Conservation (phyloP, 352 stramenopile species). For the Globisporangium orthogonon region DNA sequence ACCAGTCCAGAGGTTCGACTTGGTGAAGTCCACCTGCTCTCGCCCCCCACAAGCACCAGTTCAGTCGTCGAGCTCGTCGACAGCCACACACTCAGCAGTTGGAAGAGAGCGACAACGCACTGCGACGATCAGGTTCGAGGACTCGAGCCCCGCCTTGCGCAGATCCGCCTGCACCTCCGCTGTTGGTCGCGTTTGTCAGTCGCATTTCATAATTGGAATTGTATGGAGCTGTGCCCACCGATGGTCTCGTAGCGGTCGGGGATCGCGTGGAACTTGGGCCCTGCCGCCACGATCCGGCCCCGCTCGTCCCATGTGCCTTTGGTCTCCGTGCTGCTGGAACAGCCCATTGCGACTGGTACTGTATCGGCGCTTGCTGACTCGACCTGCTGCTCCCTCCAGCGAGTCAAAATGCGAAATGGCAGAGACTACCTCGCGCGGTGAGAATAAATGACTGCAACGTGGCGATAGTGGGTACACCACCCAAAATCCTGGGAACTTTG, state of each 20-base stretch:
- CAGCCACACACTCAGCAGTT: not conserved
- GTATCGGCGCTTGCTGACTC: too few relatives aligned
- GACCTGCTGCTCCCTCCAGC: too few relatives aligned
- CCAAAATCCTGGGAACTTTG: too few relatives aligned
- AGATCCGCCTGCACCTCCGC: slow-evolving; percentile 22
- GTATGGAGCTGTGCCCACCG: slow-evolving; percentile 8
- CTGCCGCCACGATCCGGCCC: not conserved
- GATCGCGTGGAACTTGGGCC: slow-evolving; percentile 22
- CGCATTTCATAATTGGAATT: not conserved
- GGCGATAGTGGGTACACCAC: too few relatives aligned
- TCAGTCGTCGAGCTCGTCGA: not conserved
- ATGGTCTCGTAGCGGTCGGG: slow-evolving; percentile 39
- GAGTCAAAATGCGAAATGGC: too few relatives aligned
- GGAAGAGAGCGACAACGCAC: slow-evolving; percentile 11
- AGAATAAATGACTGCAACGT: too few relatives aligned
- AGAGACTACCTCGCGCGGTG: too few relatives aligned
- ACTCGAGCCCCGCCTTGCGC: slow-evolving; percentile 36
- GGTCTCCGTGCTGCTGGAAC: slow-evolving; percentile 1
- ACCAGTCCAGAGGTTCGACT: slow-evolving; percentile 64
- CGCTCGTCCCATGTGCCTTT: not conserved
- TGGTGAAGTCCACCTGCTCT: slow-evolving; percentile 58
- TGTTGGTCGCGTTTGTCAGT: slow-evolving; percentile 5
- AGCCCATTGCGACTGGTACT: not conserved
- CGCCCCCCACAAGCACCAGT: not conserved
- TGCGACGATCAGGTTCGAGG: slow-evolving; percentile 61